A percentile compares a stretch with the other conserved stretches of the same genome.
These are phyloP conservation scores for Cytospora paraplurivora DNA, from an alignment of 2,329 filamentous ascomycete genomes.

Conservation along the genomic window DNA sequence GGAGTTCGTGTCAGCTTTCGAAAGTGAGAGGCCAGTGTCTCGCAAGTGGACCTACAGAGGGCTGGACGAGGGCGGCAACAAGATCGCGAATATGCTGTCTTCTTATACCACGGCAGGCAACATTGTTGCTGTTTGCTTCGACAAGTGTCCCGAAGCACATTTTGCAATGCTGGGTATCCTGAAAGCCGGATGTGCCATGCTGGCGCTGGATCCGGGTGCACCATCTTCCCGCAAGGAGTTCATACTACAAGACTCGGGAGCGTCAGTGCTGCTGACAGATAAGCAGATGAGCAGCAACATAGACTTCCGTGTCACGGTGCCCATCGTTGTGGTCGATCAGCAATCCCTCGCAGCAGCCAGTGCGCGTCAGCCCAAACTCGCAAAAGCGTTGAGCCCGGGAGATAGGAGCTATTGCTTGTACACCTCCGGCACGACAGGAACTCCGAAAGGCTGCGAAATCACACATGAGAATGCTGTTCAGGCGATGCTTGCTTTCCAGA, in stretches of 20 bases:
- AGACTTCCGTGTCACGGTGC: slow-evolving; percentile 39
- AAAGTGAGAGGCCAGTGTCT: slow-evolving; percentile 47
- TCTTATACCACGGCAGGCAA: slow-evolving; percentile 53
- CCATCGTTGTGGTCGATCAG: slow-evolving; percentile 41
- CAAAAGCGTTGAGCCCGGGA: slow-evolving; percentile 46
- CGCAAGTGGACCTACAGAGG: slow-evolving; percentile 73
- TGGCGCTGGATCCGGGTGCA: slow-evolving; percentile 76
- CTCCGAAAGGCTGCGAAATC: slow-evolving; percentile 84
- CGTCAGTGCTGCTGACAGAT: slow-evolving; percentile 64
- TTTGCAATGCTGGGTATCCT: slow-evolving; percentile 80
- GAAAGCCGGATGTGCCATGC: slow-evolving; percentile 79
- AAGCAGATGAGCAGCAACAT: slow-evolving; percentile 30
- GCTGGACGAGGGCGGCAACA: slow-evolving; percentile 71
- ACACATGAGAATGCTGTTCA: slow-evolving; percentile 89
- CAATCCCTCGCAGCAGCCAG: slow-evolving; percentile 33
- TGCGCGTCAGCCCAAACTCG: slow-evolving; percentile 32
- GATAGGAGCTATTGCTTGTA: slow-evolving; percentile 82
- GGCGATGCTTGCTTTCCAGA: slow-evolving; percentile 83
- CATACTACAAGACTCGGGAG: slow-evolving; percentile 73
- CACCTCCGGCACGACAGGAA: slow-evolving; percentile 84
- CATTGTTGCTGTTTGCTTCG: slow-evolving; percentile 77
- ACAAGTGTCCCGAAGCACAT: slow-evolving; percentile 83
- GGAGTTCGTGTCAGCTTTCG: slow-evolving; percentile 69
- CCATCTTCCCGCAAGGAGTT: slow-evolving; percentile 74
- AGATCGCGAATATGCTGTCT: slow-evolving; percentile 67